A percentile compares a stretch with the other conserved stretches of the same genome.
Evolutionary conservation across 2,329 filamentous ascomycete species (phyloP).

Genomic region (Raffaelea albimanens): DNA sequence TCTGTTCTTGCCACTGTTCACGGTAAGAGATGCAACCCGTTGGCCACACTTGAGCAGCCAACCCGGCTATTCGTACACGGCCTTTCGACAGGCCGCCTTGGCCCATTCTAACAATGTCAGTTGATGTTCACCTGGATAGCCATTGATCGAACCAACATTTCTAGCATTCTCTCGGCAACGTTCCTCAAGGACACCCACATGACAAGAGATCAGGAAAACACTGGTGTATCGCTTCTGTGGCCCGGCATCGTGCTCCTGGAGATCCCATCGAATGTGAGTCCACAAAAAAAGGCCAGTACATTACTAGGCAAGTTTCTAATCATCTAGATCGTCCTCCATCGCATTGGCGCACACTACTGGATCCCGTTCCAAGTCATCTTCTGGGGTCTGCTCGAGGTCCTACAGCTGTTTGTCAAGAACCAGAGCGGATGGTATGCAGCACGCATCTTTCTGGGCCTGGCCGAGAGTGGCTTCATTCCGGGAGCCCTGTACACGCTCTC

Average conservation of each 20-base stretch:
- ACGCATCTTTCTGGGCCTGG: slow-evolving; percentile 20
- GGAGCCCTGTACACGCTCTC: slow-evolving; percentile 47
- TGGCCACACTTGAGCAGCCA: neutral
- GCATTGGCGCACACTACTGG: slow-evolving; percentile 42
- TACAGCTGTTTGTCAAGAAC: slow-evolving; percentile 19
- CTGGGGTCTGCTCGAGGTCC: slow-evolving; percentile 20
- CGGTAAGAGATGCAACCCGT: neutral
- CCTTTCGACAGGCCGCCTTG: too few relatives aligned
- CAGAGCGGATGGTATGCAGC: slow-evolving; percentile 19
- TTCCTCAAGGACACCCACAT: slow-evolving; percentile 39
- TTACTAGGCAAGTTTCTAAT: too few relatives aligned
- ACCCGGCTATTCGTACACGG: neutral
- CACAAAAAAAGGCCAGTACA: too few relatives aligned
- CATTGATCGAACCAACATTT: slow-evolving; percentile 29
- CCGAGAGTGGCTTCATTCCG: slow-evolving; percentile 36
- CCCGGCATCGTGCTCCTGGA: slow-evolving; percentile 51
- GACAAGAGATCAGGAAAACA: slow-evolving; percentile 43
- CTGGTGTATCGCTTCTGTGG: slow-evolving; percentile 49
- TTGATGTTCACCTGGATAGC: neutral
- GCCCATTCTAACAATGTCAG: too few relatives aligned
- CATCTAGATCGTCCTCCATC: slow-evolving; percentile 45
- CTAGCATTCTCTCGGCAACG: slow-evolving; percentile 49
- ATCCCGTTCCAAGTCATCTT: slow-evolving; percentile 39
- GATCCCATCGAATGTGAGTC: slow-evolving; percentile 49
- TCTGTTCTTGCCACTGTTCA: neutral